These are phyloP conservation scores for Heliosperma pusillum DNA, from an alignment of 148 eudicot species.

Conservation along the genomic window DNA sequence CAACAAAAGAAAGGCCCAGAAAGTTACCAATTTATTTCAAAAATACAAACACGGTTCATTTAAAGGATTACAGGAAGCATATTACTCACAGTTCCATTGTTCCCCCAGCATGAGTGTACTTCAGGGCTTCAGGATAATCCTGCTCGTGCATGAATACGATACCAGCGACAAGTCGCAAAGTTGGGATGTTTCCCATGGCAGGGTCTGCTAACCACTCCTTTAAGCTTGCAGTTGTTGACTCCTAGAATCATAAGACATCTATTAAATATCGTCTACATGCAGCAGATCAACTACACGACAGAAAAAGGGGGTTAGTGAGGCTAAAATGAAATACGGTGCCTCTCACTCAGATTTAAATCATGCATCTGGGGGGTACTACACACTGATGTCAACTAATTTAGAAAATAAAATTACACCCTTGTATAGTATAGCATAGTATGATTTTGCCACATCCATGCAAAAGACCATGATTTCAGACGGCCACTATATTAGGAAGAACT, in stretches of 20 bases:
- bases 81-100: constrained; percentile 89
- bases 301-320: not conserved
- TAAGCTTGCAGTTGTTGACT: constrained; percentile 57
- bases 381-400: no score
- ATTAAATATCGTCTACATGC: not conserved
- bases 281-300: not conserved
- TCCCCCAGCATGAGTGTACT: constrained; percentile 81
- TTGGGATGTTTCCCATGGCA: constrained; percentile 73
- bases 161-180: constrained; percentile 75
- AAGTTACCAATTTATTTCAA: not conserved
- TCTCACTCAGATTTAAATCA: not conserved
- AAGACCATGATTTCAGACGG: not conserved
- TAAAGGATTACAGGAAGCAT: not conserved
- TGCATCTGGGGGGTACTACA: not conserved
- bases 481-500: not conserved
- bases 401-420: no score
- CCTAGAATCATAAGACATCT: constrained; percentile 43
- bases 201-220: constrained; percentile 81
- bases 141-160: constrained; percentile 77
- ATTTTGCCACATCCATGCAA: not conserved
- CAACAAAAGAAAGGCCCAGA: not conserved
- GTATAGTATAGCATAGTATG: no score
- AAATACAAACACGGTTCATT: not conserved
- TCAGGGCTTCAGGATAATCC: constrained; percentile 82
- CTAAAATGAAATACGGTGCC: not conserved